Evolutionary conservation across 176 grass and related monocot species (phyloP).

Genomic region (Chrysopogon serrulatus): DNA sequence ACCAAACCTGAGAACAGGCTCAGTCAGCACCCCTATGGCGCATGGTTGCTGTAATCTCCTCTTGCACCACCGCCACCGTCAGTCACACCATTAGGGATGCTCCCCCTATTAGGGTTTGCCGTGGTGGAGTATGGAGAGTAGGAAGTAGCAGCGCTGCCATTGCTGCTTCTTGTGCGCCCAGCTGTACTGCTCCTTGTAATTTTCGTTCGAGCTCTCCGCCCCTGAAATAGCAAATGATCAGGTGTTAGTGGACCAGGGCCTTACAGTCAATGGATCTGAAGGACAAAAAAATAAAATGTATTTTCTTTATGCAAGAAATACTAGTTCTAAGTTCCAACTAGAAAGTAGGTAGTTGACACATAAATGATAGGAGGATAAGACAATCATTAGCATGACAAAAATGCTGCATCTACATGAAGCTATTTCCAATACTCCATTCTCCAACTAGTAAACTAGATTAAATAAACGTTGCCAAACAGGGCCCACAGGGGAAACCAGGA

Average conservation of each 20-base stretch:
- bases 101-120: background rate
- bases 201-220: constrained; percentile 73
- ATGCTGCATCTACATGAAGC: constrained; percentile 1
- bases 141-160: constrained; percentile 41
- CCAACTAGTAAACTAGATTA: background rate
- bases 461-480: background rate
- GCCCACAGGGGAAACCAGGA: background rate
- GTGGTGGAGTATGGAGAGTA: constrained; percentile 51
- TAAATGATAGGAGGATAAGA: background rate
- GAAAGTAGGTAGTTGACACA: background rate
- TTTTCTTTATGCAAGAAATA: background rate
- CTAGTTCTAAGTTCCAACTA: background rate
- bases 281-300: background rate
- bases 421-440: background rate
- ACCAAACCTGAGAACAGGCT: background rate
- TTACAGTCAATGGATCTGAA: background rate
- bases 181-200: constrained; percentile 70
- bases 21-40: constrained; percentile 42
- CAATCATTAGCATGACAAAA: background rate
- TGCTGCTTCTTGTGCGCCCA: constrained; percentile 52
- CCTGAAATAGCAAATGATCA: constrained; percentile 41
- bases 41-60: constrained; percentile 49
- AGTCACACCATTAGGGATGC: constrained; percentile 40
- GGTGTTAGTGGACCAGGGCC: background rate
- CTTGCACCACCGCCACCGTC: background rate